These are phyloP conservation scores for Trebouxia sp. DNA, from an alignment of 139 green algal species.

Conservation along the genomic window DNA sequence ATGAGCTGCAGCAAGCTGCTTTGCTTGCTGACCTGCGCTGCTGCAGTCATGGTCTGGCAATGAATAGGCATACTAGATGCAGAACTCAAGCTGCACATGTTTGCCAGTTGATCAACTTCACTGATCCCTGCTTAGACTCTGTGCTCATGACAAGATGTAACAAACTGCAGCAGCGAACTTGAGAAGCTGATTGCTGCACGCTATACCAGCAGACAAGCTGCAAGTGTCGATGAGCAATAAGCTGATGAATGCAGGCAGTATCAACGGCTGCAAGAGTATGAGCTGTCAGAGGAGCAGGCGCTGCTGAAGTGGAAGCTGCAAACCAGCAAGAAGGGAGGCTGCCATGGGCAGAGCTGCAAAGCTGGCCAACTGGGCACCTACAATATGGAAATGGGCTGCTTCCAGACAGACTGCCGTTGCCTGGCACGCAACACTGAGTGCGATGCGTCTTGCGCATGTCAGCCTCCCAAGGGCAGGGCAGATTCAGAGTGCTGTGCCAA, in stretches of 20 bases:
- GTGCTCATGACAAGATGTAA: background rate
- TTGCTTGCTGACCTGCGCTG: no score
- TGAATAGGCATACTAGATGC: no score
- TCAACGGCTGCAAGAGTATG: constrained; percentile 53
- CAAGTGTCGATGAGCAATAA: background rate
- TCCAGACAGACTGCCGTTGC: constrained; percentile 55
- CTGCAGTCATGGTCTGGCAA: no score
- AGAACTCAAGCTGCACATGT: no score
- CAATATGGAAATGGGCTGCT: constrained; percentile 45
- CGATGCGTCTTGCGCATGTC: constrained; percentile 47
- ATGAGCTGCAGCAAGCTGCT: no score
- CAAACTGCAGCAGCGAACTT: background rate
- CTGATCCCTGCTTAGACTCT: background rate
- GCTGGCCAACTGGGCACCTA: background rate
- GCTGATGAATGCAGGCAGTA: constrained; percentile 50
- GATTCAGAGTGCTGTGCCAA: constrained; percentile 46
- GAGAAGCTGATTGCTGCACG: background rate
- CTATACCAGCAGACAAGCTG: background rate
- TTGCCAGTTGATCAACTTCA: no score
- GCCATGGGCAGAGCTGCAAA: constrained; percentile 33
- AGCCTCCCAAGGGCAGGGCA: background rate
- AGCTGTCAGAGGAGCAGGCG: constrained; percentile 53
- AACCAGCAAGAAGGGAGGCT: constrained; percentile 58
- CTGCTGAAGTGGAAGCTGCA: constrained; percentile 61
- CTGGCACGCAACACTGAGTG: constrained; percentile 64